Base-by-base conservation (phyloP, 1,284 basidiomycete genomes). In the Earliella scabrosa region DNA sequence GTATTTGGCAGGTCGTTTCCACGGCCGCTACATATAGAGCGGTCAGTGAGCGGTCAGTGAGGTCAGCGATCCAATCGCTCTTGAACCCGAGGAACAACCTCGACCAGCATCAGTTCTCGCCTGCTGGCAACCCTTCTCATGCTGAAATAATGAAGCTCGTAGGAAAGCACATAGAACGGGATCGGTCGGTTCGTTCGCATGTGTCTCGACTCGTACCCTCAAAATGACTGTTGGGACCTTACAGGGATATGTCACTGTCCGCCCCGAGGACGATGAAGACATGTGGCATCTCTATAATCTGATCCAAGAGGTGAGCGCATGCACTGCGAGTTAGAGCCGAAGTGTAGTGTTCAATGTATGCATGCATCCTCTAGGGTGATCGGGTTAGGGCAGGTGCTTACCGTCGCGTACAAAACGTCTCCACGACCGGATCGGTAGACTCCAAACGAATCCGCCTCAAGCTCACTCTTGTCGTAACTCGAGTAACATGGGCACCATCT, bases 231-330 rank as follows among this genome's bases (percentile, higher is more conserved):
- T 58, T 34, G 51, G 20, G 16, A 10, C 32, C 21, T n/a, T 11
- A 9, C 68, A 95, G 89, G 95, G 95, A 23, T 85, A 93, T 81
- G 90, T 97, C 62, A 92, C 86, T n/a, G 80, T 97, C 39, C 85
- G 92, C 50, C 93, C 94, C 24, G 92, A 98, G 72, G 93, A 97
- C 67, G 93, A 97, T 66, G 97, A 99, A 76, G 97, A 99, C 75
- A 97, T 99, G 90, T 99, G 97, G 93, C 97, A 99, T 79, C 82
- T 98, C n/a, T 98, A 98, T 76, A 98, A 99, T 76, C 82, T 99
- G 55, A 97, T 99, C 55, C 86, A 91, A 61, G 81, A 89, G 72
- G 83, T 83, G 59, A 27, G 9, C 41, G 32, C n/a, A 34, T 26
- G 27, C n/a, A n/a, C n/a, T n/a, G n/a, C n/a, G n/a, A n/a, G n/a